These are phyloP conservation scores for Globisporangium spinosum DNA, from an alignment of 352 stramenopile species.

Conservation along the genomic window DNA sequence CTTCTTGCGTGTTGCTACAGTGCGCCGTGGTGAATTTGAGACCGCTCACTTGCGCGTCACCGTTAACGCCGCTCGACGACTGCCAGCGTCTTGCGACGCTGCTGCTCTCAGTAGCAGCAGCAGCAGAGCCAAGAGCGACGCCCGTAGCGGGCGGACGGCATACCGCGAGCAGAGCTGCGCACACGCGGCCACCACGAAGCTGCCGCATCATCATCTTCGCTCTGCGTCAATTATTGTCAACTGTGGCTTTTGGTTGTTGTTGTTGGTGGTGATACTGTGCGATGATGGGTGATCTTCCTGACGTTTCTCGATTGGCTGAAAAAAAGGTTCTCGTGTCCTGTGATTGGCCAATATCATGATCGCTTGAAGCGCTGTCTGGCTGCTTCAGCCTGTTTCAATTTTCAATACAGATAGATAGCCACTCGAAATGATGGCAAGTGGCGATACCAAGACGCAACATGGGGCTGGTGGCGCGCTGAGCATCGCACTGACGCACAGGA, in stretches of 20 bases:
- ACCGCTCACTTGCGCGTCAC: neutral
- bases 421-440: neutral
- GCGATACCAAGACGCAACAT: neutral
- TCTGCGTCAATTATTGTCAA: conserved; percentile 2
- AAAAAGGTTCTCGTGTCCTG: neutral
- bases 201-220: conserved; percentile 4
- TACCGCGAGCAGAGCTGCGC: neutral
- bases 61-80: neutral
- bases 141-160: neutral
- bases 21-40: neutral
- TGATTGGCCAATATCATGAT: neutral
- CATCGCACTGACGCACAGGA: neutral
- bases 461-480: neutral
- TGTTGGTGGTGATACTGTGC: neutral
- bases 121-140: neutral
- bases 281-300: neutral
- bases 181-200: neutral
- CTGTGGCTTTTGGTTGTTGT: neutral
- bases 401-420: no score
- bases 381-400: no score
- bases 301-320: neutral
- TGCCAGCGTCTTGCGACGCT: neutral
- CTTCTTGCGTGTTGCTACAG: neutral
- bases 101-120: neutral
- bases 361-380: neutral